Percentiles rank a stretch among this genome's conserved stretches.
Conservation (phyloP, 306 rosid genomes). For the Inga oerstediana region DNA sequence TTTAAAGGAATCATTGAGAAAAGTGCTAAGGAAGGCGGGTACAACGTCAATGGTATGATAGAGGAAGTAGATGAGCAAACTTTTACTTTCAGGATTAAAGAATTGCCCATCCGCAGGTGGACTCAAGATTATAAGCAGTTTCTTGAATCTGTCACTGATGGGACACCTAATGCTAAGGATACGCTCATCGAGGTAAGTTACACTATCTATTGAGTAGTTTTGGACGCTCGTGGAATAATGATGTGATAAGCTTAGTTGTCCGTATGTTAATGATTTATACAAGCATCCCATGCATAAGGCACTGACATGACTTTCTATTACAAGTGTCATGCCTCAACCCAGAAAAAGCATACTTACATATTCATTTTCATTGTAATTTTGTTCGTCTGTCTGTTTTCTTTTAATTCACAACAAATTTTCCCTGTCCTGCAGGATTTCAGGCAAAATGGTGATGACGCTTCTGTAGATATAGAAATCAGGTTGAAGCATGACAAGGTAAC, state of each 20-base stretch:
- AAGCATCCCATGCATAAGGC: background rate
- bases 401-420: background rate
- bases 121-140: constrained; percentile 93
- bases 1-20: constrained; percentile 76
- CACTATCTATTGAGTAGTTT: background rate
- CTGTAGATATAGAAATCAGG: constrained; percentile 66
- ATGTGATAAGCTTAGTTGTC: background rate
- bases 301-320: background rate
- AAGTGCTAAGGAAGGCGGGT: constrained; percentile 69
- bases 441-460: constrained; percentile 81
- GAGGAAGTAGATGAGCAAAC: constrained; percentile 68
- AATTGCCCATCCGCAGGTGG: constrained; percentile 89
- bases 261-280: background rate
- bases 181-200: constrained; percentile 72
- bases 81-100: constrained; percentile 52
- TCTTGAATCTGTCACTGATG: constrained; percentile 70
- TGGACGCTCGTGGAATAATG: background rate
- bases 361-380: background rate
- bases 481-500: constrained; percentile 59
- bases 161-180: constrained; percentile 76
- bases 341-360: background rate
- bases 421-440: constrained; percentile 64
- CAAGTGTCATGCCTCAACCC: background rate
- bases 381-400: background rate
- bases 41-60: constrained; percentile 60